Conservation (phyloP, 1,139 yeast genomes). For the Debaryomycetaceae sp. region DNA sequence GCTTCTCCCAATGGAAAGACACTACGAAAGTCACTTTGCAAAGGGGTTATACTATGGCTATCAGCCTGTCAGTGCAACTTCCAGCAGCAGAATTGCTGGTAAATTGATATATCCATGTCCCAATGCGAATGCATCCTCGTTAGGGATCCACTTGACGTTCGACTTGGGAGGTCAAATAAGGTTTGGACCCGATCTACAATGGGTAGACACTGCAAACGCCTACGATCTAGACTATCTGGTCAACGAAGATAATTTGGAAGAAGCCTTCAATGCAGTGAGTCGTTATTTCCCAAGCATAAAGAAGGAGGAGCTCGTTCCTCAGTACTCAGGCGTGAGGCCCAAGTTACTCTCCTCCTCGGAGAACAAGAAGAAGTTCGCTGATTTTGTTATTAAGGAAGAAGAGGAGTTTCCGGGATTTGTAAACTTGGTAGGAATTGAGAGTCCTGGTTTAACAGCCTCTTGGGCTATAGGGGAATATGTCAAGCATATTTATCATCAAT, state of each 20-base stretch:
- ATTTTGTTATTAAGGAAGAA: constrained; percentile 64
- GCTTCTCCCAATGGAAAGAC: constrained; percentile 62
- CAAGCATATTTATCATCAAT: constrained; percentile 31
- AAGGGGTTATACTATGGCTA: constrained; percentile 80
- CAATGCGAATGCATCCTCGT: constrained; percentile 62
- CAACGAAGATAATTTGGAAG: constrained; percentile 42
- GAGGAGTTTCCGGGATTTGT: constrained; percentile 75
- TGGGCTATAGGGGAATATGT: constrained; percentile 82
- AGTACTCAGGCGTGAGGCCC: constrained; percentile 83
- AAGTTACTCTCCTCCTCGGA: constrained; percentile 52
- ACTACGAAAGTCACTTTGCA: constrained; percentile 61
- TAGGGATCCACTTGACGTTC: constrained; percentile 84
- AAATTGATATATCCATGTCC: constrained; percentile 77
- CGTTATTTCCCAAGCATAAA: constrained; percentile 62
- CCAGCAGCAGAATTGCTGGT: constrained; percentile 24
- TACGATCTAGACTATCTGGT: constrained; percentile 47
- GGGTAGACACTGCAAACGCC: constrained; percentile 49
- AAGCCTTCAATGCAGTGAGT: constrained; percentile 57
- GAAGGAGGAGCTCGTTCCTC: constrained; percentile 51
- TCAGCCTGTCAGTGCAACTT: constrained; percentile 39
- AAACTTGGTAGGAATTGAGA: constrained; percentile 78
- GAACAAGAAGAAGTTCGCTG: constrained; percentile 49
- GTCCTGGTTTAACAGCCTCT: constrained; percentile 83
- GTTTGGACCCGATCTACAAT: constrained; percentile 89
- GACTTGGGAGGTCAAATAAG: constrained; percentile 77